Evolutionary conservation across 495 filamentous ascomycete genomes (phyloP).

Genomic region (Penicillium egyptiacum): DNA sequence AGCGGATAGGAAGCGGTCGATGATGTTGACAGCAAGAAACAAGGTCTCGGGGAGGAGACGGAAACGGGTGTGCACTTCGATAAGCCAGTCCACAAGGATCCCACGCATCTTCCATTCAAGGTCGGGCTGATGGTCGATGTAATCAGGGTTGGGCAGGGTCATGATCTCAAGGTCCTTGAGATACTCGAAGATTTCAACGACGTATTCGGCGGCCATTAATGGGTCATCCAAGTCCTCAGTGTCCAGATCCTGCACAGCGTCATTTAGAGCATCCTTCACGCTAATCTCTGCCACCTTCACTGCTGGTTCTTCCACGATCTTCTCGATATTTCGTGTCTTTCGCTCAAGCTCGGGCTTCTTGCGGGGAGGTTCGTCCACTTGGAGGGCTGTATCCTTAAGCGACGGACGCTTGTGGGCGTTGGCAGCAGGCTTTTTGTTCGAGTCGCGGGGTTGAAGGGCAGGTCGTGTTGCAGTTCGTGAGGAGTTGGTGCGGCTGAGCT

Average conservation of each 20-base stretch:
- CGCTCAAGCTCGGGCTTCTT: constrained; percentile 53
- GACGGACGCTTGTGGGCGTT: constrained; percentile 61
- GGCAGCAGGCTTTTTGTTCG: constrained; percentile 60
- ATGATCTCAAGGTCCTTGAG: constrained; percentile 79
- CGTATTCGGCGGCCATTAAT: constrained; percentile 96
- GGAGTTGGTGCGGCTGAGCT: constrained; percentile 65
- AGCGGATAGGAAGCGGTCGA: constrained; percentile 91
- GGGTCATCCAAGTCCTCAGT: constrained; percentile 88
- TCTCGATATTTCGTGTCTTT: constrained; percentile 36
- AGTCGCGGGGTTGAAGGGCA: constrained; percentile 61
- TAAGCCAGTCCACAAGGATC: constrained; percentile 96
- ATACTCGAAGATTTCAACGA: constrained; percentile 96
- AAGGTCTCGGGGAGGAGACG: constrained; percentile 96
- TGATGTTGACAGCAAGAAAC: constrained; percentile 96
- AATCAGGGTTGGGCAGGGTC: constrained; percentile 85
- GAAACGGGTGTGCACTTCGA: constrained; percentile 97
- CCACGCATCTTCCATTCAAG: constrained; percentile 98
- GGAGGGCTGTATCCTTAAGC: constrained; percentile 59
- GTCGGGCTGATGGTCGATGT: constrained; percentile 91
- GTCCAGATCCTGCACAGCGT: constrained; percentile 68
- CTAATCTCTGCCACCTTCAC: constrained; percentile 21
- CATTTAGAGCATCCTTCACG: constrained; percentile 37
- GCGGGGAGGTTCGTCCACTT: constrained; percentile 55
- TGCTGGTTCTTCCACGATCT: neutral
- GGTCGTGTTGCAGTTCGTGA: constrained; percentile 49